These are phyloP conservation scores for Chlorella sp. DNA, from an alignment of 139 green algal genomes.

Conservation along the genomic window DNA sequence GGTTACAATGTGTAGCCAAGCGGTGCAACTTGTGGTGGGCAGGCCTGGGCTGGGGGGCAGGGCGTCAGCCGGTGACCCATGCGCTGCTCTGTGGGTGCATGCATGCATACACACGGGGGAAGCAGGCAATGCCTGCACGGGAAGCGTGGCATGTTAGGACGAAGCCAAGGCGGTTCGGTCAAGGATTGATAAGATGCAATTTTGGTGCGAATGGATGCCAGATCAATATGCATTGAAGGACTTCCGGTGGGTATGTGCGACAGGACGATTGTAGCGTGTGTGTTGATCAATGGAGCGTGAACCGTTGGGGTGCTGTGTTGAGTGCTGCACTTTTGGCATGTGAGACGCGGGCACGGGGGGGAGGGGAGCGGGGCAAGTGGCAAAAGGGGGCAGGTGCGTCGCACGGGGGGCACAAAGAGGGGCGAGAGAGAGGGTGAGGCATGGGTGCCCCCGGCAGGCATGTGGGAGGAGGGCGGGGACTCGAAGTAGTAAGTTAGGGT, in stretches of 20 bases:
- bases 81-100: too few relatives aligned
- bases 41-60: too few relatives aligned
- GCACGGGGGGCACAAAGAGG: neutral
- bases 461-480: neutral
- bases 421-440: neutral
- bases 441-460: neutral
- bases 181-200: neutral
- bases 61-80: too few relatives aligned
- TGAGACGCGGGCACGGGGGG: too few relatives aligned
- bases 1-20: too few relatives aligned
- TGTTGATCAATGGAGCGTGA: neutral
- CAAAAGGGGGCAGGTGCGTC: neutral
- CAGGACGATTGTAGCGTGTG: too few relatives aligned
- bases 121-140: too few relatives aligned
- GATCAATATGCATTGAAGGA: neutral
- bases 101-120: too few relatives aligned
- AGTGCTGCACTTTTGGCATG: neutral
- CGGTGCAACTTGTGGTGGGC: too few relatives aligned
- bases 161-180: neutral
- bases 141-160: too few relatives aligned
- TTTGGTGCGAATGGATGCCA: neutral
- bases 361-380: neutral
- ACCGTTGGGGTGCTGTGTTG: neutral
- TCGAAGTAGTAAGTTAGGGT: too few relatives aligned
- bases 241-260: neutral